Evolutionary conservation across 768 basidiomycete genomes (phyloP), one percentile per base, ranked within the genome.

Genomic region (Sistotremastrum niveocremeum): DNA sequence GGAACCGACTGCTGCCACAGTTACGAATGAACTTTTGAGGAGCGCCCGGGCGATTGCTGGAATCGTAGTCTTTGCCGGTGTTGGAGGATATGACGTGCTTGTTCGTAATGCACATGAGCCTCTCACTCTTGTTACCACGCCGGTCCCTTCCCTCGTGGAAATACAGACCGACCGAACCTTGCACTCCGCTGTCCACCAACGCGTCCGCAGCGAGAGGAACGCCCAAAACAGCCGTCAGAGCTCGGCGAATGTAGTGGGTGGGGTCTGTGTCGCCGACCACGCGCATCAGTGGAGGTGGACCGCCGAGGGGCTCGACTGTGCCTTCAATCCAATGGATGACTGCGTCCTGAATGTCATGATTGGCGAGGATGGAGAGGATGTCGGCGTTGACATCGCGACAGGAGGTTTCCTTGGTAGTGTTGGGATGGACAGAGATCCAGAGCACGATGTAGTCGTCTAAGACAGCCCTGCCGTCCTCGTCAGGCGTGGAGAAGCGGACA

Each of bases 171-270:
- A 47, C 46, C 2, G 46, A 46, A 31, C 46, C 46, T 3, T 47
- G 46, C 46, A 10, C 11, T 3, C 47, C 46, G 8, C 34, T 40
- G 2, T 46, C 42, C 45, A 3, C 45, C 45, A 46, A 11, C 42
- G 44, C 44, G 42, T 46, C 42, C 42, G 45, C 45, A n/a, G 45
- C 45, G 44, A 46, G 45, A 30, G 45, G 45, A 2, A 46, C 42
- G 41, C 45, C 45, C 44, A 3, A 33, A 3, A 46, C 44, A 34
- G 45, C 45, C 2, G 45, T 46, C 11, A 46, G 44, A 46, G 42
- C 42, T 20, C 44, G 44, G 44, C 44, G 44, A 37, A 45, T 45
- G 10, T 29, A 45, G 44, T 45, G 44, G 40, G 44, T 46, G 2
- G 44, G 44, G 3, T 45, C 44, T 12, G 44, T 45, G 44, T 45